Evolutionary conservation across 2,329 filamentous ascomycete species (phyloP), one percentile per base, ranked within the genome.

Genomic region (Whalleya microplaca): DNA sequence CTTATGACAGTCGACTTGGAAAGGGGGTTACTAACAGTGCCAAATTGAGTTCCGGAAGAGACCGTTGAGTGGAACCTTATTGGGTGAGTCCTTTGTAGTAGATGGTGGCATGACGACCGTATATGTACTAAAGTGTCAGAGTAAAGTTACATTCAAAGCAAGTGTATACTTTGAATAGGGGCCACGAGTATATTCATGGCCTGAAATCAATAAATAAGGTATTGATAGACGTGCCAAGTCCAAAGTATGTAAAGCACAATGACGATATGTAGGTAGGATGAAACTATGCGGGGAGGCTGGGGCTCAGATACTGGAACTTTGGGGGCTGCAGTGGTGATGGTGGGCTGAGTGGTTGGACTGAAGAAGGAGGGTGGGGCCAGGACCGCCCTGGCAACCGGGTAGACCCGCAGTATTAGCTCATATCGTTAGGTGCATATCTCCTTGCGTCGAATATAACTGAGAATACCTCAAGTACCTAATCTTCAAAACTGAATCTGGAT

Each of bases 41-140:
- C 76, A 80, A 29, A 70, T 68, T 2, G 71, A 72, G 55, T 71
- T 66, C 37, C 60, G 58, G 44, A 73, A 72, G 23, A 68, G 55
- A 9, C 72, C 73, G 21, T 65, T 69, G 16, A 63, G 43, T 19
- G 60, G 58, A 42, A 53, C 47, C 48, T 62, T 69, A 43, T 58
- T 56, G 40, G 64, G 58, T 29, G 62, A 53, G 10, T 20, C 56
- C 19, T 48, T 51, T 43, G 53, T n/a, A 41, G 54, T 52, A 3
- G 58, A 49, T 12, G 59, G 37, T 18, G 45, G 45, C 47, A 64
- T 59, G 56, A 45, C 48, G 49, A 44, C 47, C 45, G 43, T 40
- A 43, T 19, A 21, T 23, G 47, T 37, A 12, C 32, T 12, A 16
- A 16, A 37, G 14, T 16, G 6, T 14, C 14, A 16, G 32, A 37